Evolutionary conservation across 2,329 filamentous ascomycete species (phyloP).

Genomic region (Trichophaea hybrida): DNA sequence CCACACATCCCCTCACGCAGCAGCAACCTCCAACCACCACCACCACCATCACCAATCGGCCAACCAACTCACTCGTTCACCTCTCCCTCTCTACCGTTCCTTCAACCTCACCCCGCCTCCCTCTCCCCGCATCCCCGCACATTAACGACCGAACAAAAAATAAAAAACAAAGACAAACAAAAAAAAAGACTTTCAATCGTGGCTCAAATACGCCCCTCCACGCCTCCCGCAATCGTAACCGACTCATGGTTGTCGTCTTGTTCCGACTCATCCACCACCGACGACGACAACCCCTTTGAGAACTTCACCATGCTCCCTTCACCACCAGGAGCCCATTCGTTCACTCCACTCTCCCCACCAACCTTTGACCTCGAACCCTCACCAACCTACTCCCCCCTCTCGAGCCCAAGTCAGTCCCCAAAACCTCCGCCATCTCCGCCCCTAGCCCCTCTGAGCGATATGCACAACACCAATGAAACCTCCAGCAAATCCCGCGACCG

Average conservation of each 20-base stretch:
- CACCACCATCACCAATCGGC: background rate
- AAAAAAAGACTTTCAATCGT: background rate
- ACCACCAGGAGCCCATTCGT: conserved; percentile 12
- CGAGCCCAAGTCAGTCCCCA: conserved; percentile 17
- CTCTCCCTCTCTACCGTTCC: background rate
- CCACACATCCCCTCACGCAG: background rate
- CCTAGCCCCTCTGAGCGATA: conserved; percentile 6
- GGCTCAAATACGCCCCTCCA: background rate
- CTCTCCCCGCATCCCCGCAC: background rate
- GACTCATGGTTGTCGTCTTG: background rate
- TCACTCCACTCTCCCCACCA: conserved; percentile 11
- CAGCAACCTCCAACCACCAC: conserved; percentile 6
- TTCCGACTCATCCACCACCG: background rate
- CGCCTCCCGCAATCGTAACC: background rate
- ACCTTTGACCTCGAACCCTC: conserved; percentile 21
- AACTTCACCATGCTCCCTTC: conserved; percentile 4
- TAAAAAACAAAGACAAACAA: background rate
- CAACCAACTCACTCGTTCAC: background rate
- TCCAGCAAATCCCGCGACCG: background rate
- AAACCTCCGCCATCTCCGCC: conserved; percentile 21
- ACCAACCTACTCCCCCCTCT: conserved; percentile 19
- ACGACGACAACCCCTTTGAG: background rate
- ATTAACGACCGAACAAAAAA: background rate
- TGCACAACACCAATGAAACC: background rate
- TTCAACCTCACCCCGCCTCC: background rate